phyloP scores from a whole-genome alignment of 768 basidiomycete genomes.

The Pleurotus pulmonarius region DNA sequence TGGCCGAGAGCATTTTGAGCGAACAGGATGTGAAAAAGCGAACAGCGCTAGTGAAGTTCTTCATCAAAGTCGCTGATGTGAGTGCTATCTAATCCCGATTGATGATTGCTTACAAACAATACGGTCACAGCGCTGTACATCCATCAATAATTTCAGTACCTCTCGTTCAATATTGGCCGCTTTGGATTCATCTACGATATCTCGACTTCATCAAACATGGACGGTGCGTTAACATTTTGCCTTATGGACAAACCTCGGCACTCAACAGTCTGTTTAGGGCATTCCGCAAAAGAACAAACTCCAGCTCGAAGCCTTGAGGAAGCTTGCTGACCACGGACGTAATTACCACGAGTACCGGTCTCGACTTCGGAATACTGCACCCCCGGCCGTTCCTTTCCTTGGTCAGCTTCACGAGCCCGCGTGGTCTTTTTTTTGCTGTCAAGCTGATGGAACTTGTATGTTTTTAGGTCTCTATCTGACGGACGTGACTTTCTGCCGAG shows the following conservation, averaged over 20 bases:
- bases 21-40: constrained; percentile 89
- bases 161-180: constrained; percentile 91
- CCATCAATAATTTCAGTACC: constrained; percentile 87
- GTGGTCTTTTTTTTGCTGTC: neutral
- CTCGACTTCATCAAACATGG: constrained; percentile 92
- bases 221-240: constrained; percentile 48
- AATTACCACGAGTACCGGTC: constrained; percentile 92
- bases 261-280: constrained; percentile 43
- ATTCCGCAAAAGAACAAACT: constrained; percentile 81
- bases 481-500: constrained; percentile 92
- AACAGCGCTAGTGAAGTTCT: constrained; percentile 78
- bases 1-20: constrained; percentile 89
- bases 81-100: constrained; percentile 25
- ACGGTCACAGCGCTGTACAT: constrained; percentile 69
- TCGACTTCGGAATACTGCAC: constrained; percentile 80
- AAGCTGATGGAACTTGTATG: constrained; percentile 12
- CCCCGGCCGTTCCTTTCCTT: constrained; percentile 93
- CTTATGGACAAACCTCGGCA: neutral
- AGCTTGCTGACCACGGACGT: constrained; percentile 85
- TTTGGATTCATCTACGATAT: constrained; percentile 92
- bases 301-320: constrained; percentile 75
- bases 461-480: constrained; percentile 75
- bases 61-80: constrained; percentile 90
- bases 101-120: constrained; percentile 6
- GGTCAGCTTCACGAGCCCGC: constrained; percentile 41